Base-by-base conservation (phyloP, 192 early-diverging fungal species). In the Entomortierella parvispora region DNA sequence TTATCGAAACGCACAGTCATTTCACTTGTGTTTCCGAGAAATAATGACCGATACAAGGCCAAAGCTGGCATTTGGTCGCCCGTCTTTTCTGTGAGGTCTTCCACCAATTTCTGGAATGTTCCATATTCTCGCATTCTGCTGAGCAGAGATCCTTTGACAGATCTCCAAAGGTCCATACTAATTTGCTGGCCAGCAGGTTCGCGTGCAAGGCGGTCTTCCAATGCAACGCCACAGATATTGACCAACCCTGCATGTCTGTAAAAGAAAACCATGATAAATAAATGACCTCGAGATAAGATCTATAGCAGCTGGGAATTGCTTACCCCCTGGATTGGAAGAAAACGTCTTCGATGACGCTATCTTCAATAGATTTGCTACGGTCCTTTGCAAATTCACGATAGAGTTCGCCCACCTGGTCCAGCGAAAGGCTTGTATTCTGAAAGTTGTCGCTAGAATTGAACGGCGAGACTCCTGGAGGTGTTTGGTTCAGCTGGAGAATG, bases 251-350 rank as follows among this genome's bases (percentile, higher is more conserved):
- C 56, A 25, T 58, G 56, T 44, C 56, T 43, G 23, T 4, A 44
- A 58, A 23, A 54, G 5, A 29, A 44, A 58, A 44, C n/a, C 9
- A 20, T 26, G 25, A 58, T 32, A 42, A 25, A 18, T 40, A 15
- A 44, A 8, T 43, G n/a, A n/a, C n/a, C n/a, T n/a, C n/a, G n/a
- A n/a, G n/a, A n/a, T n/a, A n/a, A n/a, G 17, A 34, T 7, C 11
- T 34, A 40, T 37, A 20, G 29, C 31, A 34, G 18, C 20, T 17
- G 4, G 34, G 7, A 34, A 34, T 40, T 28, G 65, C 55, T 64
- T 79, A 79, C 68, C 75, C 68, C 37, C 48, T 69, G 22, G 76
- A 58, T 40, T 53, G 29, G 15, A 12, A n/a, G 45, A 68, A 79
- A 25, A 79, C 70, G 37, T 65, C 62, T 26, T 70, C 45, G 20